phyloP scores from a whole-genome alignment of 2,329 filamentous ascomycete genomes.

The Diplodia mutila region DNA sequence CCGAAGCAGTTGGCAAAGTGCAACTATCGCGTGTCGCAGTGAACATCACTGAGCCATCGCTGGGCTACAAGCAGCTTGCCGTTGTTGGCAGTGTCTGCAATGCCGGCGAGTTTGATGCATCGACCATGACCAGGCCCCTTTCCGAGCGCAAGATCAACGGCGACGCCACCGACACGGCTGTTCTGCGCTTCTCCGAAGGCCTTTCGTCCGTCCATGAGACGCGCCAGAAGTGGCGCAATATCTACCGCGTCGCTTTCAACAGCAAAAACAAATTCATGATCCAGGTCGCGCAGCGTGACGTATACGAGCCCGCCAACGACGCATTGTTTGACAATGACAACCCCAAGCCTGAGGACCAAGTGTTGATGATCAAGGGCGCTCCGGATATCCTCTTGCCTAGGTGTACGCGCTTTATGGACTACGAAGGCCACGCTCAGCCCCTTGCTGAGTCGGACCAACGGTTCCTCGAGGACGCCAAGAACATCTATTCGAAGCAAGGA shows the following conservation, averaged over 20 bases:
- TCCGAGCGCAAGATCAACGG: constrained; percentile 68
- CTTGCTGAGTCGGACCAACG: constrained; percentile 53
- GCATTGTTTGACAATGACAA: constrained; percentile 29
- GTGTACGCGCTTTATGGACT: constrained; percentile 61
- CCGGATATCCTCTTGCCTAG: constrained; percentile 72
- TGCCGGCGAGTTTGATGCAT: constrained; percentile 72
- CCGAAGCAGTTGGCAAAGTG: constrained; percentile 26
- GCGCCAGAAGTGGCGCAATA: constrained; percentile 65
- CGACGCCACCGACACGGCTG: constrained; percentile 76
- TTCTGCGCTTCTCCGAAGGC: constrained; percentile 71
- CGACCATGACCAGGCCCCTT: constrained; percentile 63
- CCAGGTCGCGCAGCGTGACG: constrained; percentile 46
- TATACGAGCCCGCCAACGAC: constrained; percentile 37
- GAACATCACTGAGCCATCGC: constrained; percentile 46
- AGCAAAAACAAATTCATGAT: constrained; percentile 86
- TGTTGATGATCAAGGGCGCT: constrained; percentile 78
- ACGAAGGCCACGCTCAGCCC: constrained; percentile 57
- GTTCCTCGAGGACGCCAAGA: constrained; percentile 63
- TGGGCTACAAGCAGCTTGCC: constrained; percentile 58
- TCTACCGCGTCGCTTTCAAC: constrained; percentile 69
- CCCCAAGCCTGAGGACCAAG: constrained; percentile 23
- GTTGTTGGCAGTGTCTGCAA: constrained; percentile 71
- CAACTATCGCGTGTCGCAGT: constrained; percentile 24
- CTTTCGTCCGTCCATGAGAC: constrained; percentile 65
- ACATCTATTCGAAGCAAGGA: constrained; percentile 69